Evolutionary conservation across 805 yeast genomes (phyloP), one percentile per base, ranked within the genome.

Genomic region (Jamesozyma rosinii): DNA sequence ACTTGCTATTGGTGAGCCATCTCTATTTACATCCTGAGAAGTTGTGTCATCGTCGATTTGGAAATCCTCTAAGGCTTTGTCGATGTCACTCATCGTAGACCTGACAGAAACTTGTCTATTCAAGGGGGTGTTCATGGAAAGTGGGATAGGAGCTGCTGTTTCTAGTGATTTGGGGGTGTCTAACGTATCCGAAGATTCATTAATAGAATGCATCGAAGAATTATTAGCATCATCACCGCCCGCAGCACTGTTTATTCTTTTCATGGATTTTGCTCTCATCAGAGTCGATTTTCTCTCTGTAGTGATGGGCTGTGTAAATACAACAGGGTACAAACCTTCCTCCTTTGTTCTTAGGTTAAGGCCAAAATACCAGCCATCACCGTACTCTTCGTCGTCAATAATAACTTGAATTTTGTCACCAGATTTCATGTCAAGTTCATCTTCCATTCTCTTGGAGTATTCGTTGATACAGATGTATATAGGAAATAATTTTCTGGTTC

Each of bases 361-460:
- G 3, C 96, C 95, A 74, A 85, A 83, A 58, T 82, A 92, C 99
- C 99, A 92, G 15, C 97, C 97, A 63, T 92, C 97, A 54, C 85
- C 83, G 63, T 83, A 92, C 57, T 86, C 96, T 48, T 81, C 76
- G 64, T 92, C 98, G 63, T 88, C 96, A 36, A 95, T 86, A 19
- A 92, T 76, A 6, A 92, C 86, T 60, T 87, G 94, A 44, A 92
- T 72, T 47, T 77, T 79, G 59, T 92, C 97, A 22, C 97, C 97
- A 10, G 81, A 75, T 38, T 70, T 73, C 52, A 92, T 71, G 38
- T 80, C 77, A 33, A 92, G 69, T 64, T 92, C 99, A 64, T 92
- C 98, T 21, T 86, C 95, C 49, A 89, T 69, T 41, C 97, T 74
- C 37, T 94, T 87, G 38, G 72, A 72, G 64, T 92, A 92, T 62